A percentile compares a stretch with the other conserved stretches of the same genome.
Conservation (phyloP, 257 asterid species). For the Nemophila menziesii region DNA sequence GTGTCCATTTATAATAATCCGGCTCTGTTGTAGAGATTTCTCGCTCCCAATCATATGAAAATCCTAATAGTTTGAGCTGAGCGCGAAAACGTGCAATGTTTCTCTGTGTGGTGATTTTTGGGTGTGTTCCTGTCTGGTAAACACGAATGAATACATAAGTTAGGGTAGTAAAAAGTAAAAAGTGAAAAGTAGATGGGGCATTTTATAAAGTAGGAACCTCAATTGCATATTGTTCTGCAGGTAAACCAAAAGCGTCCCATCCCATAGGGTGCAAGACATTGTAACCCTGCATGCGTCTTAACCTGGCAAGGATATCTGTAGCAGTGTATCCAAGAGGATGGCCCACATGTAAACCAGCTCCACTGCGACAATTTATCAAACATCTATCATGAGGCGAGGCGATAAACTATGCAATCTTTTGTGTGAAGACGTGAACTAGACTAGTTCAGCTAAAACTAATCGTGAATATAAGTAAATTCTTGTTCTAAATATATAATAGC, state of each 20-base stretch:
- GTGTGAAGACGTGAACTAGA: no score
- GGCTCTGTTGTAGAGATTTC: constrained; percentile 96
- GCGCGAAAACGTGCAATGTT: constrained; percentile 73
- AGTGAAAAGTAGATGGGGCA: background rate
- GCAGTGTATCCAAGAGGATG: constrained; percentile 99
- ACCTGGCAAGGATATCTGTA: constrained; percentile 92
- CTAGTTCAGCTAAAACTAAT: background rate
- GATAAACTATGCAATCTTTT: background rate
- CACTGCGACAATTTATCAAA: constrained; percentile 48
- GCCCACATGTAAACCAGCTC: constrained; percentile 97
- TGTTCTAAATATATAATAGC: background rate
- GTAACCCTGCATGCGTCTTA: constrained; percentile 90
- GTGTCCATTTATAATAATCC: constrained; percentile 95
- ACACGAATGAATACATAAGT: constrained; percentile 14
- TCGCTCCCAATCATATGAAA: constrained; percentile 97
- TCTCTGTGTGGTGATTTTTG: constrained; percentile 65
- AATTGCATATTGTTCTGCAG: constrained; percentile 97
- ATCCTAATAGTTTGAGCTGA: constrained; percentile 88
- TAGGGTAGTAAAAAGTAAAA: constrained; percentile 7
- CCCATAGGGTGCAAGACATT: constrained; percentile 99
- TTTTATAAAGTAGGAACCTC: constrained; percentile 31
- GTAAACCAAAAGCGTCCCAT: constrained; percentile 99
- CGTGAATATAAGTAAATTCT: background rate
- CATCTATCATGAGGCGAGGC: background rate
- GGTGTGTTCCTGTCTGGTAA: constrained; percentile 88